These are phyloP conservation scores for Globisporangium paroecandrum DNA, from an alignment of 352 stramenopile species.

Conservation along the genomic window DNA sequence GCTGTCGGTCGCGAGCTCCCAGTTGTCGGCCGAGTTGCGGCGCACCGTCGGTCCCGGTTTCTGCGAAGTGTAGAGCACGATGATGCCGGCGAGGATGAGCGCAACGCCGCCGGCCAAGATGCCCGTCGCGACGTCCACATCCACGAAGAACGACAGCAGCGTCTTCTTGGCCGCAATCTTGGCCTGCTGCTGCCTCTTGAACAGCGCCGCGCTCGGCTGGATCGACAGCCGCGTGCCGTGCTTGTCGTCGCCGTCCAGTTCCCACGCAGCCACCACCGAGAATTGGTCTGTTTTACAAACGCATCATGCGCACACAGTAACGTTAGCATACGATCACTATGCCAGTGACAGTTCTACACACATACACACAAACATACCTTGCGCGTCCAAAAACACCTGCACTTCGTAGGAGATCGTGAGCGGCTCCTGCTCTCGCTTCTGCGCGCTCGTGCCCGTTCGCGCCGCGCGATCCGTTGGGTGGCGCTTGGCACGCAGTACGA, in stretches of 20 bases:
- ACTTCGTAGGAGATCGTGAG: slow-evolving; percentile 29
- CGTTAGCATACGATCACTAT: not conserved
- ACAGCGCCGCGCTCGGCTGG: slow-evolving; percentile 23
- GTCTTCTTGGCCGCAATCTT: slow-evolving; percentile 5
- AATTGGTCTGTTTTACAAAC: slow-evolving; percentile 32
- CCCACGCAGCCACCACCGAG: slow-evolving; percentile 59
- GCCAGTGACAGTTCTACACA: not conserved
- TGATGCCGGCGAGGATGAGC: slow-evolving; percentile 41
- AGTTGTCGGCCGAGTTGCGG: slow-evolving; percentile 10
- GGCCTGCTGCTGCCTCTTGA: slow-evolving; percentile 10
- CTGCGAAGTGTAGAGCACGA: slow-evolving; percentile 49
- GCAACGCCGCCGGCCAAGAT: slow-evolving; percentile 44
- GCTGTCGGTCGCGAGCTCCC: slow-evolving; percentile 9
- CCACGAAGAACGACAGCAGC: not conserved
- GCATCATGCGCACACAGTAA: not conserved
- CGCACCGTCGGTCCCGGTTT: slow-evolving; percentile 20
- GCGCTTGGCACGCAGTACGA: slow-evolving; percentile 40
- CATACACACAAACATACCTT: slow-evolving; percentile 17
- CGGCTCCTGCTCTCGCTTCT: slow-evolving; percentile 20
- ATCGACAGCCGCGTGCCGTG: slow-evolving; percentile 45
- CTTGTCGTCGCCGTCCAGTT: slow-evolving; percentile 31
- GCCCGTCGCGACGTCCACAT: slow-evolving; percentile 25
- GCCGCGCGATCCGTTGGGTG: slow-evolving; percentile 16
- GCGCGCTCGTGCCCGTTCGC: slow-evolving; percentile 27
- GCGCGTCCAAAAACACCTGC: slow-evolving; percentile 22